phyloP scores from a whole-genome alignment of 2,329 filamentous ascomycete genomes.

The Epichloe hybrida region DNA sequence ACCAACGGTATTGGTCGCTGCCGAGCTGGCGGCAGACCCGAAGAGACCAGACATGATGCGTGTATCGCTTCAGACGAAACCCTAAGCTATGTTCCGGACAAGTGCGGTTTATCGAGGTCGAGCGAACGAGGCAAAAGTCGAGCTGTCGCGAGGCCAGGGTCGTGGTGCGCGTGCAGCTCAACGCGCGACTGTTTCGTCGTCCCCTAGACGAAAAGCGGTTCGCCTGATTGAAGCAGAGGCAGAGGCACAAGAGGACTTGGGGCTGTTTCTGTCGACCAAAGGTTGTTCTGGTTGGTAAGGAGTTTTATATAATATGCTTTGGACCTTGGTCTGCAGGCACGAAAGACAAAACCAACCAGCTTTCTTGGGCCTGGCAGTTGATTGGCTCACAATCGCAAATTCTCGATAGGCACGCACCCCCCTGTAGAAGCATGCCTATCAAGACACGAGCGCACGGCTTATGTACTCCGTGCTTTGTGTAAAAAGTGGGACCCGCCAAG shows the following conservation, averaged over 20 bases:
- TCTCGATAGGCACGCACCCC: conserved; percentile 6
- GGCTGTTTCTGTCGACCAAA: no score
- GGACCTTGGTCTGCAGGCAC: neutral
- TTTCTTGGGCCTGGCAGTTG: neutral
- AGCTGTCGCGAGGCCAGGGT: neutral
- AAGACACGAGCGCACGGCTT: neutral
- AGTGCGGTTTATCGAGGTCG: conserved; percentile 3
- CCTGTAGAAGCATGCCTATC: conserved; percentile 2
- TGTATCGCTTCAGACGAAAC: neutral
- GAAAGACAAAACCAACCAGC: neutral
- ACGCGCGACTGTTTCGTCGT: neutral
- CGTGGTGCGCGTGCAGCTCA: neutral
- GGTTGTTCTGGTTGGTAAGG: no score
- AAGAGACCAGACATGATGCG: conserved; percentile 51
- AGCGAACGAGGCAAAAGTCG: neutral
- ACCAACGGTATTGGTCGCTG: conserved; percentile 61
- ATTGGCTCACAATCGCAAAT: conserved; percentile 1
- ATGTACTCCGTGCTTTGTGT: no score
- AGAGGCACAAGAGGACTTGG: no score
- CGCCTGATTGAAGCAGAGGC: neutral
- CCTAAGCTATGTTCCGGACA: neutral
- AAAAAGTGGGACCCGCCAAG: conserved; percentile 8
- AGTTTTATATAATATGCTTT: no score
- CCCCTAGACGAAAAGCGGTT: neutral
- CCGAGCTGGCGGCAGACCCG: conserved; percentile 35